A percentile compares a stretch with the other conserved stretches of the same genome.
Conservation (phyloP, 1,284 basidiomycete species). For the Puccinia coronata region DNA sequence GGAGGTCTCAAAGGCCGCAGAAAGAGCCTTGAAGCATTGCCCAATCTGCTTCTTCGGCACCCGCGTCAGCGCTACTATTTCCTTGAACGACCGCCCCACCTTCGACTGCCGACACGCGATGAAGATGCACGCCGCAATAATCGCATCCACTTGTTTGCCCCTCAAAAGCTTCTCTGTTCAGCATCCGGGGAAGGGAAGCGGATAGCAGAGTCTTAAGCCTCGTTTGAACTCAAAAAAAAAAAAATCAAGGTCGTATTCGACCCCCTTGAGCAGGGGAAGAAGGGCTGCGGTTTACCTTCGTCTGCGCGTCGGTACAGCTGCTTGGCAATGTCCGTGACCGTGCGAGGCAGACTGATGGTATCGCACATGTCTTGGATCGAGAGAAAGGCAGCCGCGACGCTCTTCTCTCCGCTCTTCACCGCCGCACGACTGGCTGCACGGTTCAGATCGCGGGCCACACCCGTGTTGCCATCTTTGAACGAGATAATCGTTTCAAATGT, state of each 20-base stretch:
- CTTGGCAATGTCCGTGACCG: constrained; percentile 90
- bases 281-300: constrained; percentile 63
- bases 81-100: constrained; percentile 90
- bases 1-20: constrained; percentile 76
- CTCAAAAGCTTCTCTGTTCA: constrained; percentile 75
- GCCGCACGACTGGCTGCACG: constrained; percentile 80
- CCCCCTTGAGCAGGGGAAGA: too few species aligned
- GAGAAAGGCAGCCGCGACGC: constrained; percentile 70
- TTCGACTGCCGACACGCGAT: constrained; percentile 93
- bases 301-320: constrained; percentile 95
- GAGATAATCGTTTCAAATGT: constrained; percentile 92
- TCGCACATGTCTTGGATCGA: constrained; percentile 92
- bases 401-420: constrained; percentile 49
- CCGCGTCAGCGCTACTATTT: constrained; percentile 88
- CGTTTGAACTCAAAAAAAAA: too few species aligned
- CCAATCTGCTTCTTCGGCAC: constrained; percentile 94
- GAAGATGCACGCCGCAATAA: constrained; percentile 97
- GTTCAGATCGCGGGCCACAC: constrained; percentile 86
- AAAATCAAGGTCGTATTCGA: too few species aligned
- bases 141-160: constrained; percentile 86
- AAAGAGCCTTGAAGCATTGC: constrained; percentile 89
- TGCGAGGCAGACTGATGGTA: constrained; percentile 90
- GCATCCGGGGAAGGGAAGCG: constrained; percentile 3
- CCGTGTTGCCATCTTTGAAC: constrained; percentile 89
- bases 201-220: constrained; percentile 24